Percentiles rank a stretch among this genome's conserved stretches.
Conservation (phyloP, 2,329 filamentous ascomycete species). For the Apiospora hydei region DNA sequence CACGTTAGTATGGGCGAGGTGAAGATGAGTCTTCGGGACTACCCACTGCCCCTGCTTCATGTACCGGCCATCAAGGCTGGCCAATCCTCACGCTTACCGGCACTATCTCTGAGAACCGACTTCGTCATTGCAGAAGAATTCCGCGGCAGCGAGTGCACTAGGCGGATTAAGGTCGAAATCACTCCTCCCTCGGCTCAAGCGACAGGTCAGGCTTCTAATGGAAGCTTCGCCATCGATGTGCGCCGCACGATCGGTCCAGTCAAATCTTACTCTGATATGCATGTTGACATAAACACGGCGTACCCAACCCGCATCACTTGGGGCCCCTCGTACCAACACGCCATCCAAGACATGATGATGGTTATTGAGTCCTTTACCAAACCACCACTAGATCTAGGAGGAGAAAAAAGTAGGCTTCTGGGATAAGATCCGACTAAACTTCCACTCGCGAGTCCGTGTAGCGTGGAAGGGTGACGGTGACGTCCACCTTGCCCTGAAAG, state of each 20-base stretch:
- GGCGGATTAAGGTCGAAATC: conserved; percentile 83
- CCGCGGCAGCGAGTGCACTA: conserved; percentile 78
- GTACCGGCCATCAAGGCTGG: conserved; percentile 82
- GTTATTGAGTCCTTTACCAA: conserved; percentile 98
- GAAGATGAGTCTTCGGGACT: conserved; percentile 86
- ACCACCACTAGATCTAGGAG: conserved; percentile 90
- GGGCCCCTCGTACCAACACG: conserved; percentile 97
- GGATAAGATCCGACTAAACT: conserved; percentile 95
- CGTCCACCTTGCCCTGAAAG: conserved; percentile 91
- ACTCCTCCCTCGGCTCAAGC: conserved; percentile 74
- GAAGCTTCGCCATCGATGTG: conserved; percentile 84
- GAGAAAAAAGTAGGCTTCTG: conserved; percentile 87
- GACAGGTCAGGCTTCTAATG: conserved; percentile 60
- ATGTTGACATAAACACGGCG: conserved; percentile 90
- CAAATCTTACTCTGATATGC: conserved; percentile 95
- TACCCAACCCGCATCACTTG: conserved; percentile 93
- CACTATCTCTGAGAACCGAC: conserved; percentile 84
- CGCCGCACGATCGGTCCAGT: conserved; percentile 91
- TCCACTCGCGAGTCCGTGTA: conserved; percentile 88
- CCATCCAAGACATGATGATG: conserved; percentile 99
- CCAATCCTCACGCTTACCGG: conserved; percentile 81
- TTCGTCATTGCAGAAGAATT: conserved; percentile 97
- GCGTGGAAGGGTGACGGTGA: conserved; percentile 96
- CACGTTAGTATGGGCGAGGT: conserved; percentile 91
- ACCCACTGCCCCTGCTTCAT: conserved; percentile 90